Evolutionary conservation across 2,329 filamentous ascomycete species (phyloP), one percentile per base, ranked within the genome.

Genomic region (Aspergillus sp.): DNA sequence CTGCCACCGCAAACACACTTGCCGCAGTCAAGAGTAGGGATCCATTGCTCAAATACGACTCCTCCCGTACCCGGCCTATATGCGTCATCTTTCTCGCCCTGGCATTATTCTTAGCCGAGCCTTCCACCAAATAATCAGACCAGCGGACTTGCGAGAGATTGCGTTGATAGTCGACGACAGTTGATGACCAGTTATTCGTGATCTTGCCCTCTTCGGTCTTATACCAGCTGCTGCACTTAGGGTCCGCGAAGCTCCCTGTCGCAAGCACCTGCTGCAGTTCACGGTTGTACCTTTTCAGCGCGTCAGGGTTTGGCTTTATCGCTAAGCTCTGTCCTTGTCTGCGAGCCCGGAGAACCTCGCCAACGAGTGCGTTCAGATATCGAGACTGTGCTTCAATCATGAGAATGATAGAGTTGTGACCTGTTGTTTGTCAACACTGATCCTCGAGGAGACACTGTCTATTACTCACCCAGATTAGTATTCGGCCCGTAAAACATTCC

Each of bases 301-400:
- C 71, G 0, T 69, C 61, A 0, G 71, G 57, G 45, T 79, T 81
- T 0, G 84, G 84, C n/a, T 74, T 71, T 0, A 88, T 70, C 0
- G 74, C 72, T 3, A 87, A 71, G 0, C 70, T 71, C 23, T 75
- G 63, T 9, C 81, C 79, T 1, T 72, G 64, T n/a, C 69, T 60
- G 7, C 79, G 73, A 0, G 83, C 83, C 13, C 76, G 71, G 1
- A 86, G 76, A 0, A 88, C 78, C 7, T 81, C 77, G 0, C 69
- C 68, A 50, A 87, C 80, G 41, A 87, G 65, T 0, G 75, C 76
- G 62, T 81, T 84, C 60, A 87, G 79, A 67, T 87, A 87, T 3
- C 81, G 77, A 3, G 77, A 79, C 66, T 87, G 85, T 1, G 84
- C 80, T 68, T 87, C 85, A 63, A 87, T 85, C 84, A 87, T 87